phyloP scores from a whole-genome alignment of 2,329 filamentous ascomycete genomes.

The Alternaria rosae region DNA sequence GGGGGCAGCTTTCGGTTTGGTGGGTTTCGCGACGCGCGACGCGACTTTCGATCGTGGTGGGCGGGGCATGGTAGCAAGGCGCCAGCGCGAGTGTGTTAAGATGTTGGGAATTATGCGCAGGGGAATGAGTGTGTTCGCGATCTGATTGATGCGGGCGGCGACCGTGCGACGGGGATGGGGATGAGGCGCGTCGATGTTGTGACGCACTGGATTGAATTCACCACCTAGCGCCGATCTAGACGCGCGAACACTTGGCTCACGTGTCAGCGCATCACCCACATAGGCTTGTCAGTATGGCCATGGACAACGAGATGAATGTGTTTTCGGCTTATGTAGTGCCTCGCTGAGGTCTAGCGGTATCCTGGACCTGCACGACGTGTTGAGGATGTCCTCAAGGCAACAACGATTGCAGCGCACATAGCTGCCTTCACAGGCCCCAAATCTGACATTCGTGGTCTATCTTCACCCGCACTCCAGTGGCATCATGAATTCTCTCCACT shows the following conservation, averaged over 20 bases:
- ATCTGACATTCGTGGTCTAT: neutral
- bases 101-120: conserved; percentile 4
- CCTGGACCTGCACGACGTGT: neutral
- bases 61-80: conserved; percentile 43
- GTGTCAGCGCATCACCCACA: conserved; percentile 1
- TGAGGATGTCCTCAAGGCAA: conserved; percentile 8
- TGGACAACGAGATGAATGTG: neutral
- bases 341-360: neutral
- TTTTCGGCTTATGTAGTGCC: neutral
- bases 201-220: conserved; percentile 22
- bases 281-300: neutral
- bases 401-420: conserved; percentile 1
- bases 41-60: conserved; percentile 48
- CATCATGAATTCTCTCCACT: conserved; percentile 21
- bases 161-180: conserved; percentile 13
- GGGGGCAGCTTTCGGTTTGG: conserved; percentile 27
- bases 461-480: conserved; percentile 1
- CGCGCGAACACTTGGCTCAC: conserved; percentile 20
- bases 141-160: conserved; percentile 3
- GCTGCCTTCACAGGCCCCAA: neutral
- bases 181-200: conserved; percentile 22
- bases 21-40: conserved; percentile 42
- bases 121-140: conserved; percentile 12
- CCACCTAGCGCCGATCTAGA: conserved; percentile 16
- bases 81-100: neutral